Conservation (phyloP, 768 basidiomycete species). For the Xerocomus potaroensis region DNA sequence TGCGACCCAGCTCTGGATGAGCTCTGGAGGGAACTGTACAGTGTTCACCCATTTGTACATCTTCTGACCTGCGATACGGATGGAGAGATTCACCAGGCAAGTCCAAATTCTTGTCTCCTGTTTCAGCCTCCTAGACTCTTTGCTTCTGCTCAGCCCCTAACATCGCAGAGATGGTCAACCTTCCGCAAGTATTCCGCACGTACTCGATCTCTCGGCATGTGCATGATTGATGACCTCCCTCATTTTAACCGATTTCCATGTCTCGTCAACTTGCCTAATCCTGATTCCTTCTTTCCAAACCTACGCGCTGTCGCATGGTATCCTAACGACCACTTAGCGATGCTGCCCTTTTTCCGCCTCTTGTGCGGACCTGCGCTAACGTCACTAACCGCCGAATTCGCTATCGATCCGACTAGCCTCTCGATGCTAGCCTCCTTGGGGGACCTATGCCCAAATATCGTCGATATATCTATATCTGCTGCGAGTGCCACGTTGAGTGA, state of each 20-base stretch:
- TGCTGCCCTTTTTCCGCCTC: slow-evolving; percentile 21
- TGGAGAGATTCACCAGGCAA: slow-evolving; percentile 10
- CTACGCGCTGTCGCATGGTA: slow-evolving; percentile 21
- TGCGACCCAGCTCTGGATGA: slow-evolving; percentile 23
- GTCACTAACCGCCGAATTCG: slow-evolving; percentile 18
- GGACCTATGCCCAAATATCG: slow-evolving; percentile 16
- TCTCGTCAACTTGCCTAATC: slow-evolving; percentile 13
- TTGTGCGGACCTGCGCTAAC: slow-evolving; percentile 22
- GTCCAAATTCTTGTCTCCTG: not conserved
- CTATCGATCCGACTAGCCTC: slow-evolving; percentile 14
- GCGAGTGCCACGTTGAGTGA: slow-evolving; percentile 5
- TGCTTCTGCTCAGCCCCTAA: not conserved
- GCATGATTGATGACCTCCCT: slow-evolving; percentile 18
- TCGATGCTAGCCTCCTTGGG: slow-evolving; percentile 11
- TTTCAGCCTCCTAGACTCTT: not conserved
- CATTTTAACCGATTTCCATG: slow-evolving; percentile 7
- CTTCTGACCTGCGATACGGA: slow-evolving; percentile 6
- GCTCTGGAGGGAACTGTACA: slow-evolving; percentile 23
- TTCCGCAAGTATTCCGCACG: slow-evolving; percentile 18
- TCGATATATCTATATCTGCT: slow-evolving; percentile 14
- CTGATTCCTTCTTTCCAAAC: slow-evolving; percentile 20
- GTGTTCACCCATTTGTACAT: slow-evolving; percentile 16
- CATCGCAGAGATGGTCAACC: slow-evolving; percentile 14
- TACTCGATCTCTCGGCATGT: slow-evolving; percentile 19
- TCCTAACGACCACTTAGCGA: slow-evolving; percentile 15